These are phyloP conservation scores for Coniella lustricola DNA, from an alignment of 2,329 filamentous ascomycete genomes.

Conservation along the genomic window DNA sequence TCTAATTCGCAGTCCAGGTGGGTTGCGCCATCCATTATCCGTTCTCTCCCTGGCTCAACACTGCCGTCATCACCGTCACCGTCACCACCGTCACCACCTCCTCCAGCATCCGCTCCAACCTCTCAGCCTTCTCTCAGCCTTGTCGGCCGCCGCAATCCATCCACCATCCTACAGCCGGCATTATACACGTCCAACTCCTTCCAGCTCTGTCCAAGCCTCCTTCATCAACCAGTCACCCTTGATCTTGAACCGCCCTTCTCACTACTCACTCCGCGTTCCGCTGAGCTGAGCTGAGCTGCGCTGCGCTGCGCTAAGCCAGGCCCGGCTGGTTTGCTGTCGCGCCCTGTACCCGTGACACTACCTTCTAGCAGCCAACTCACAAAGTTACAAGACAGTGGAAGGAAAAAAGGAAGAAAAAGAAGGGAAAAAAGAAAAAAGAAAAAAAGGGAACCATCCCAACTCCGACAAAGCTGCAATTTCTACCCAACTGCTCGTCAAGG, in stretches of 20 bases:
- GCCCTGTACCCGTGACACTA: background rate
- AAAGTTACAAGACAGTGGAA: background rate
- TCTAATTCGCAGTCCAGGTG: constrained; percentile 6
- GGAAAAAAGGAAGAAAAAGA: background rate
- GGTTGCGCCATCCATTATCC: constrained; percentile 5
- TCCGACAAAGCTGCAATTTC: background rate
- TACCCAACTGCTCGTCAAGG: background rate
- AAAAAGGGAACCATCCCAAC: background rate
- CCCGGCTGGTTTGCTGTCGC: background rate
- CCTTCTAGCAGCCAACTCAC: too few species aligned
- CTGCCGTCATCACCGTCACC: background rate
- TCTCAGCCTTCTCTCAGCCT: too few species aligned
- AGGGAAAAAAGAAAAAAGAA: background rate
- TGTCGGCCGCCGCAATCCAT: too few species aligned
- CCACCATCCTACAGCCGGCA: too few species aligned
- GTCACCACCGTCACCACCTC: background rate
- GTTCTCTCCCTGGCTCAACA: background rate
- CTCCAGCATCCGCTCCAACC: background rate
- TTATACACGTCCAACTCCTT: too few species aligned
- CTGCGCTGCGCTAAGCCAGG: background rate
- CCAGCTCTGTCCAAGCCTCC: too few species aligned
- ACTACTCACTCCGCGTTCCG: background rate
- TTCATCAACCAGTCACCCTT: too few species aligned
- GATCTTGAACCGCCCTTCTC: too few species aligned
- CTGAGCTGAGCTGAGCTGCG: background rate